phyloP scores from a whole-genome alignment of 116 monocot species.

The Dioscorea cayenensis region DNA sequence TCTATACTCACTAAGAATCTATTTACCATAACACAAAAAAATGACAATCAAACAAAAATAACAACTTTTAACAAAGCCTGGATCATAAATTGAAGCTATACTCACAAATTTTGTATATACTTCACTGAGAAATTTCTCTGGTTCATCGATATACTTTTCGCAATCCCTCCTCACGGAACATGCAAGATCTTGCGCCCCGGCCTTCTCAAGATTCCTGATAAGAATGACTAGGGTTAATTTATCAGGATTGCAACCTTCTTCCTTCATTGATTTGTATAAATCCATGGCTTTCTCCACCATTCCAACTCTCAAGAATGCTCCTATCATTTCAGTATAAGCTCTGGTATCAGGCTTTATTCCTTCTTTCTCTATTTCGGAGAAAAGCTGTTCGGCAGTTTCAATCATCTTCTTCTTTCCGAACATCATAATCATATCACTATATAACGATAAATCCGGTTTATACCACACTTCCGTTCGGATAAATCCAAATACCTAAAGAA shows the following conservation, averaged over 20 bases:
- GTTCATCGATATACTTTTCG: conserved; percentile 29
- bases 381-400: conserved; percentile 56
- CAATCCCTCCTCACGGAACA: conserved; percentile 51
- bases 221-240: conserved; percentile 74
- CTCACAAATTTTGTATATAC: conserved; percentile 60
- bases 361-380: conserved; percentile 35
- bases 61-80: too few species aligned
- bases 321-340: conserved; percentile 73
- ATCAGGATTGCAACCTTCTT: conserved; percentile 46
- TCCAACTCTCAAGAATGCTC: conserved; percentile 50
- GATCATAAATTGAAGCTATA: neutral
- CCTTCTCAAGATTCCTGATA: conserved; percentile 70
- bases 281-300: conserved; percentile 68
- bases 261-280: conserved; percentile 58
- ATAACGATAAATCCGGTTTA: conserved; percentile 49
- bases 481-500: conserved; percentile 59
- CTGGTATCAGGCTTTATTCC: conserved; percentile 58
- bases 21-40: neutral
- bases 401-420: conserved; percentile 63
- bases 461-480: conserved; percentile 60
- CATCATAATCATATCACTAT: conserved; percentile 79
- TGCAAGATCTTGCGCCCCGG: conserved; percentile 43
- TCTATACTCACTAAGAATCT: too few species aligned
- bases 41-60: neutral
- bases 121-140: conserved; percentile 49